Base-by-base conservation (phyloP, 2,329 filamentous ascomycete species). In the Fusarium pseudoanthophilum region DNA sequence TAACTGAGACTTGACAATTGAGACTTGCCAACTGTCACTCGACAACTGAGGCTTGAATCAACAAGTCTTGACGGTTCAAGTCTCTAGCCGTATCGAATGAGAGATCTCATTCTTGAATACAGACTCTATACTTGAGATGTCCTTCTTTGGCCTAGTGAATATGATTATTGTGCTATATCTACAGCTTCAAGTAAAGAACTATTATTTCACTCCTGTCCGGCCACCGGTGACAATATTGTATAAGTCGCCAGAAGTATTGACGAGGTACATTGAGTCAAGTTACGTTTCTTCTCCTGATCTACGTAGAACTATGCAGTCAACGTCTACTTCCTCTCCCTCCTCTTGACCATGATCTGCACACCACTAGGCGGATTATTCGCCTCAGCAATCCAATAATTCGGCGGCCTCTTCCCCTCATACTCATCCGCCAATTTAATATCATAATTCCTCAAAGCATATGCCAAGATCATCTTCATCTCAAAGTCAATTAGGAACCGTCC, bases 391-490 rank as follows among this genome's bases (percentile, higher is more conserved):
- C 75, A 77, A 1, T 34, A 15, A 21, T 77, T 77, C 9, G 63
- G 59, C 13, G 75, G 75, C 2, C 75, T 62, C 60, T 73, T 66
- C 2, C 75, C 75, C 13, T 63, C 59, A 16, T 77, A 76, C 32
- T 69, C 63, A 16, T 76, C 53, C 2, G 75, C 70, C 6, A 77
- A 73, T 26, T 55, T 62, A 1, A 77, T 20, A 2, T 77, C 74
- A 11, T 78, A 77, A 11, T 77, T 77, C 16, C 64, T 51, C 6
- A 77, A 42, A 6, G 75, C 40, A 56, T 78, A 73, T 0, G 74
- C 66, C 59, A 78, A 40, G 30, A 80, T 78, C 79, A 80, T 80
- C 73, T 80, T 80, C 52, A 80, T 58, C 64, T 80, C 78, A 69
- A 80, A 80, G 26, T 80, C 79, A 13, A 79, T 64, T 2, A 80